Conservation (phyloP, 2,329 filamentous ascomycete species). For the Pseudocercospora eumusae region DNA sequence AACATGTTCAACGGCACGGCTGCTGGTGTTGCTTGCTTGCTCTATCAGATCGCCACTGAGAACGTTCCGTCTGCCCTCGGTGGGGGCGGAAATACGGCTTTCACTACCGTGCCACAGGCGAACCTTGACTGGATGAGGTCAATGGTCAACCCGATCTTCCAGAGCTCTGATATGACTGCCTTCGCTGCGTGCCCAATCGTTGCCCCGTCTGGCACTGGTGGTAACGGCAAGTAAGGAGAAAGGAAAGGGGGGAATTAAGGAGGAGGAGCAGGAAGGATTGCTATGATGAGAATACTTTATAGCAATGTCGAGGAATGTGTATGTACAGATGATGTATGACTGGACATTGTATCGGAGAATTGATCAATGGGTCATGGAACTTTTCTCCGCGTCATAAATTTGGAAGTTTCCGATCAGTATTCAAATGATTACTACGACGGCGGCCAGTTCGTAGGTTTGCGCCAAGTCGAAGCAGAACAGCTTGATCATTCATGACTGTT, state of each 20-base stretch:
- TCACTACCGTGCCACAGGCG: slow-evolving; percentile 4
- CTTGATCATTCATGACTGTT: no score
- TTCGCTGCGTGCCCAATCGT: slow-evolving; percentile 4
- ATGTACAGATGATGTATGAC: not conserved
- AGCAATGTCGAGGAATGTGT: not conserved
- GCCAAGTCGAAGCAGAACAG: no score
- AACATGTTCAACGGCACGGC: slow-evolving; percentile 40
- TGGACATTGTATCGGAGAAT: not conserved
- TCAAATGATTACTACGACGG: no score
- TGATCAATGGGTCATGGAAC: no score
- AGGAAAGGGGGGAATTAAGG: not conserved
- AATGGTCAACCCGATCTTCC: slow-evolving; percentile 25
- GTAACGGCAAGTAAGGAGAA: not conserved
- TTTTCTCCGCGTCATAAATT: no score
- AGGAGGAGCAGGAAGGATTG: not conserved
- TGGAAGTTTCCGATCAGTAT: no score
- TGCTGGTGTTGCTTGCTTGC: slow-evolving; percentile 41
- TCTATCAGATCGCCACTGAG: slow-evolving; percentile 46
- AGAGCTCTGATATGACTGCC: not conserved
- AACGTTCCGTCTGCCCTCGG: slow-evolving; percentile 25
- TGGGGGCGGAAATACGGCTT: slow-evolving; percentile 13
- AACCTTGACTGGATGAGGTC: slow-evolving; percentile 20
- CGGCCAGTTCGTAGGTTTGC: no score
- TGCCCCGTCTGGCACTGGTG: not conserved
- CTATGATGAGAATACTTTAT: not conserved